Conservation (phyloP, 768 basidiomycete species). For the Calvatia gigantea region DNA sequence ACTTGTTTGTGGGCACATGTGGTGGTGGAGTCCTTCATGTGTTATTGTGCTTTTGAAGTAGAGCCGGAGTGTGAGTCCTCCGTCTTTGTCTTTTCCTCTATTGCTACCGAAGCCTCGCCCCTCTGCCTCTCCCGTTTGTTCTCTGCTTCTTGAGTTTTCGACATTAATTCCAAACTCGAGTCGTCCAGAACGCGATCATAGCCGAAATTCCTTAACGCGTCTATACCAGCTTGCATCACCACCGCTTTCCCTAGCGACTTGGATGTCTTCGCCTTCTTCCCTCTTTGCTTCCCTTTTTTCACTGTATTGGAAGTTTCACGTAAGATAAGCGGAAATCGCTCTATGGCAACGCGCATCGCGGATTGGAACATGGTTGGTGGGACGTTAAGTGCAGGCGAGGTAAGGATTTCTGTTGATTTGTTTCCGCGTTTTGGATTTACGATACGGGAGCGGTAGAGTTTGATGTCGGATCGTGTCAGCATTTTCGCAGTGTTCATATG, state of each 20-base stretch:
- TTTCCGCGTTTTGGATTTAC: neutral
- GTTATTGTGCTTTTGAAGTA: too few relatives aligned
- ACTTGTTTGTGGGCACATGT: too few relatives aligned
- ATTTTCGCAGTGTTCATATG: neutral
- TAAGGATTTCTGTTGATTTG: neutral
- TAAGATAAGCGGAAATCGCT: constrained; percentile 4
- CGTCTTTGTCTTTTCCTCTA: too few relatives aligned
- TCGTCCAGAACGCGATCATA: neutral
- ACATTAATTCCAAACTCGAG: neutral
- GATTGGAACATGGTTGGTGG: constrained; percentile 2
- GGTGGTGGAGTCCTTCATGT: too few relatives aligned
- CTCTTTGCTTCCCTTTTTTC: neutral
- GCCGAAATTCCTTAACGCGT: neutral
- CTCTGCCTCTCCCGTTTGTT: too few relatives aligned
- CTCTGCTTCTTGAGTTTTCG: too few relatives aligned
- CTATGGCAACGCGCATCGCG: neutral
- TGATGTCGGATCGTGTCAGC: neutral
- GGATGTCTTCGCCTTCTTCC: neutral
- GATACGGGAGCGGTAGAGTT: neutral
- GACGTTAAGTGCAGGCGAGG: neutral
- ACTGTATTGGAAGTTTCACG: neutral
- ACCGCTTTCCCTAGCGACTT: neutral
- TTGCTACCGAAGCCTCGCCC: too few relatives aligned
- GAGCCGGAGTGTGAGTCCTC: too few relatives aligned
- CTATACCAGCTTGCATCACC: neutral